phyloP scores from a whole-genome alignment of 2,329 filamentous ascomycete genomes.

The Beauveria medogensis region DNA sequence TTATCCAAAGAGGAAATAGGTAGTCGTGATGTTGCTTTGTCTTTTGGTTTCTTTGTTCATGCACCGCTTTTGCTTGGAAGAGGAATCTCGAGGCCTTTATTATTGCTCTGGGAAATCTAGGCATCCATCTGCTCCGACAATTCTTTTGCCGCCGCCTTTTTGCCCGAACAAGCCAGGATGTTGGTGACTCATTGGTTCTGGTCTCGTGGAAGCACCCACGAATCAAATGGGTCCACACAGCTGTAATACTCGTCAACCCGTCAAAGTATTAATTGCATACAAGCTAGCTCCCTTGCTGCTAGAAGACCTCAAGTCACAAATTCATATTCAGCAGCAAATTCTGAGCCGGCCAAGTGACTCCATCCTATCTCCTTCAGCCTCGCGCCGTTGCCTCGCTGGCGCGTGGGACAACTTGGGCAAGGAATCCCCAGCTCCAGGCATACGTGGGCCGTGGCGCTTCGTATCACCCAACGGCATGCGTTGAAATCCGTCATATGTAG shows the following conservation, averaged over 20 bases:
- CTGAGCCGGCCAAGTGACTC: too few species aligned
- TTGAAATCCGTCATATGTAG: neutral
- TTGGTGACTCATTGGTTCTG: conserved; percentile 8
- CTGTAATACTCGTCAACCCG: neutral
- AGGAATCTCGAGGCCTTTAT: conserved; percentile 3
- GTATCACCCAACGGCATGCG: neutral
- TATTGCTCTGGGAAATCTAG: neutral
- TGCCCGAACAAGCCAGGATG: neutral
- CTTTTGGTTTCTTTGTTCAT: neutral
- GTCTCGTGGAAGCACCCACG: conserved; percentile 1
- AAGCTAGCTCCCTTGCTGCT: neutral
- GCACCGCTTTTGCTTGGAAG: neutral
- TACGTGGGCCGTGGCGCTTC: neutral
- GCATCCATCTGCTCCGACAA: conserved; percentile 4
- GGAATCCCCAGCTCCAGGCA: conserved; percentile 5
- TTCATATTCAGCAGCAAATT: neutral
- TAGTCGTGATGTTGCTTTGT: neutral
- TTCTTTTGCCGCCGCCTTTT: neutral
- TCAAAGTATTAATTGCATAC: neutral
- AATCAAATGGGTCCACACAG: neutral
- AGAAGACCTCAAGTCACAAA: neutral
- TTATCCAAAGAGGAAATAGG: neutral
- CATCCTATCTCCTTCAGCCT: neutral
- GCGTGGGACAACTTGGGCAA: neutral
- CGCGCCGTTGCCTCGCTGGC: neutral